Percentiles rank a stretch among this genome's conserved stretches.
Conservation (phyloP, 768 basidiomycete species). For the Trametes sanguinea region DNA sequence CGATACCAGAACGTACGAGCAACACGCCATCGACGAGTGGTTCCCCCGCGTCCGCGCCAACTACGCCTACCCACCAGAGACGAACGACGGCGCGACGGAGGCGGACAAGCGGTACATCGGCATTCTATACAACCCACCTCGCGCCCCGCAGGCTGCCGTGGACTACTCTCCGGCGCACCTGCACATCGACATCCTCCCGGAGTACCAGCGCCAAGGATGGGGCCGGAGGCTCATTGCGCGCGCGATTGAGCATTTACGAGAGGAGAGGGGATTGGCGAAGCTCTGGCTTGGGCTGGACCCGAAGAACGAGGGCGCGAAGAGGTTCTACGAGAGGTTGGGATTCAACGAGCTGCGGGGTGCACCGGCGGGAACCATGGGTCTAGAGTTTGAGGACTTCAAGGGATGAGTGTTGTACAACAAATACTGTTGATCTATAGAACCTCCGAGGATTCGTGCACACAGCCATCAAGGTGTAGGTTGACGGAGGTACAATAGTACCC, state of each 20-base stretch:
- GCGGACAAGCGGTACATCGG: constrained; percentile 46
- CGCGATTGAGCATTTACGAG: constrained; percentile 53
- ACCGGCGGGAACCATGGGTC: constrained; percentile 52
- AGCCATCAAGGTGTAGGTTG: too few relatives aligned
- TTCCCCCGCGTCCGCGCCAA: constrained; percentile 62
- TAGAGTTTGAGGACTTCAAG: constrained; percentile 46
- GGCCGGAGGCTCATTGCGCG: constrained; percentile 61
- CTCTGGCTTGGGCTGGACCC: constrained; percentile 74
- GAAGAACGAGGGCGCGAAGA: constrained; percentile 57
- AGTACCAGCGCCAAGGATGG: constrained; percentile 69
- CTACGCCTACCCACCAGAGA: constrained; percentile 42
- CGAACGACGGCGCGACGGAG: constrained; percentile 24
- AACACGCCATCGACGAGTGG: constrained; percentile 56
- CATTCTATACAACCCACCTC: constrained; percentile 38
- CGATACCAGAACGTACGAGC: constrained; percentile 68
- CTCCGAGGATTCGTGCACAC: too few relatives aligned
- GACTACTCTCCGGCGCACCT: constrained; percentile 72
- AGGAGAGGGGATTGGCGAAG: constrained; percentile 44
- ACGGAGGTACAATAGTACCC: too few relatives aligned
- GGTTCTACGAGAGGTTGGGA: constrained; percentile 64
- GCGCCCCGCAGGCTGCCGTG: constrained; percentile 54
- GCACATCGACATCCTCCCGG: constrained; percentile 71
- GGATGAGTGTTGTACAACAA: neutral
- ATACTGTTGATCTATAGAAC: too few relatives aligned
- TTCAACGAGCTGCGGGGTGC: constrained; percentile 60